These are phyloP conservation scores for Neonectria punicea DNA, from an alignment of 2,329 filamentous ascomycete genomes.

Conservation along the genomic window DNA sequence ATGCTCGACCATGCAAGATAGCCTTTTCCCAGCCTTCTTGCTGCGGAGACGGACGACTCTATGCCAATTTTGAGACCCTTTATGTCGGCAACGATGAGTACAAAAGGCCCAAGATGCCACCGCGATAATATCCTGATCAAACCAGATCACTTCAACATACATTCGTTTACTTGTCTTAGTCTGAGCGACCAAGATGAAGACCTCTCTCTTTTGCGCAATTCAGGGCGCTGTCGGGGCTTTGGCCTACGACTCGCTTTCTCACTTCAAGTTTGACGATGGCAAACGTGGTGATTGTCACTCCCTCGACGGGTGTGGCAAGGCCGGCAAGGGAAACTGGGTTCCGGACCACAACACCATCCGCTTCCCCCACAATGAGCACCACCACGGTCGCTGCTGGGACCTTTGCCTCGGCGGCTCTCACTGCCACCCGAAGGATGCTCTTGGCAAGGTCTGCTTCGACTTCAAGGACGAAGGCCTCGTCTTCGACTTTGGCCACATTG, in stretches of 20 bases:
- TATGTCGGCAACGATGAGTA: conserved; percentile 16
- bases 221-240: conserved; percentile 38
- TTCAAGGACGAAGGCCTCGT: conserved; percentile 41
- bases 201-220: conserved; percentile 39
- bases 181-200: conserved; percentile 35
- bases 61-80: background rate
- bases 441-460: conserved; percentile 39
- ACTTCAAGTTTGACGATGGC: conserved; percentile 32
- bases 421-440: conserved; percentile 37
- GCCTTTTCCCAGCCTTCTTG: conserved; percentile 14
- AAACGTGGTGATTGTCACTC: conserved; percentile 22
- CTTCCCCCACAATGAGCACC: conserved; percentile 37
- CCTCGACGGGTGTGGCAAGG: conserved; percentile 38
- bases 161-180: conserved; percentile 26
- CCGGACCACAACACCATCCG: conserved; percentile 41
- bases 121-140: conserved; percentile 18
- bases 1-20: conserved; percentile 15
- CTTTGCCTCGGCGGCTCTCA: conserved; percentile 35
- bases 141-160: conserved; percentile 32
- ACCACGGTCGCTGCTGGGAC: conserved; percentile 38
- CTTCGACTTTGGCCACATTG: conserved; percentile 38
- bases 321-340: conserved; percentile 40
- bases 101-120: conserved; percentile 27
- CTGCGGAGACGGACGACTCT: background rate
- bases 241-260: conserved; percentile 39